Percentiles rank a stretch among this genome's conserved stretches.
phyloP scores from a whole-genome alignment of 257 asterid genomes.

The Cruciata laevipes region DNA sequence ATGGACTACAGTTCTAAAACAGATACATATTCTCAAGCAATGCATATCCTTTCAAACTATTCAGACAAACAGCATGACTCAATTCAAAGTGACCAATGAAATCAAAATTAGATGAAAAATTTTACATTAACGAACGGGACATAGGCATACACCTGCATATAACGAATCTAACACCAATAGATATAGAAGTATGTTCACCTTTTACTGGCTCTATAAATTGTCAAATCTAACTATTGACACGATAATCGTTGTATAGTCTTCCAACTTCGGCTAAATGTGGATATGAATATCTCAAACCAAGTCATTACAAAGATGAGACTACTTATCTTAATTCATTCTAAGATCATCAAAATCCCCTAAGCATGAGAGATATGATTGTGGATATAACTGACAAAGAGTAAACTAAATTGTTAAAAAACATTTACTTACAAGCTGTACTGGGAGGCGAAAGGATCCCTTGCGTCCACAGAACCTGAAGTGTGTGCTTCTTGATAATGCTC shows the following conservation, averaged over 20 bases:
- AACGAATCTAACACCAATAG: neutral
- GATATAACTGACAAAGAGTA: too few relatives aligned
- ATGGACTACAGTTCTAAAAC: neutral
- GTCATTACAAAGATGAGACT: neutral
- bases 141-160: too few relatives aligned
- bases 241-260: neutral
- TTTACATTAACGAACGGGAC: too few relatives aligned
- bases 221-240: neutral
- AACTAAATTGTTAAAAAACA: neutral
- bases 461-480: slow-evolving; percentile 32
- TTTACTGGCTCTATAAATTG: neutral
- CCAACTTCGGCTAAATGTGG: neutral
- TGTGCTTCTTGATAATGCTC: slow-evolving; percentile 30
- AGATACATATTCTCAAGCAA: neutral
- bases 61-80: neutral
- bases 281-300: neutral
- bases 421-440: slow-evolving; percentile 42
- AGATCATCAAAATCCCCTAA: neutral
- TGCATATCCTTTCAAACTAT: neutral
- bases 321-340: neutral
- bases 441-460: slow-evolving; percentile 33
- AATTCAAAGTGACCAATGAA: neutral
- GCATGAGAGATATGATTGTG: too few relatives aligned
- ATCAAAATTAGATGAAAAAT: neutral
- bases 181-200: neutral